Base-by-base conservation (phyloP, 768 basidiomycete species). In the Holtermannia corniformis region DNA sequence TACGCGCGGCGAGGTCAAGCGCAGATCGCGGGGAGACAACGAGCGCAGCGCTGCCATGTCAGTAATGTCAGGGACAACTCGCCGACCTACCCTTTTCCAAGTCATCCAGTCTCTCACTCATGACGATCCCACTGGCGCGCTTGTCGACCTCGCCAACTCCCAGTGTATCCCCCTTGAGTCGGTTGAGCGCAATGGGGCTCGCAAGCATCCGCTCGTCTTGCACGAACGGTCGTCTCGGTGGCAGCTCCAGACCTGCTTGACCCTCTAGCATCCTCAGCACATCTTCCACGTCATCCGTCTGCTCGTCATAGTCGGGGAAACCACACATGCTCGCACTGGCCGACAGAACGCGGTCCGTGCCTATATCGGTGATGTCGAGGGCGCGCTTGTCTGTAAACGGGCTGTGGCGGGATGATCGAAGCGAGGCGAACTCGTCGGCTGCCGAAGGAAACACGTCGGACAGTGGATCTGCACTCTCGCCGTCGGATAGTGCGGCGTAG, bases 21-120 rank as follows among this genome's bases (percentile, higher is more conserved):
- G 58, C 28, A 72, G 64, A 25, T 72, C 71, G 5, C 65, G 60
- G 1, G 71, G 71, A 4, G 68, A 67, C 16, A 72, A 42, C 44
- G 59, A 55, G n/a, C 65, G 66, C 61, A 72, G 62, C 43, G 67
- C 71, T 72, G 48, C 27, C 5, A 23, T 4, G 42, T 50, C 44
- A 55, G 53, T 28, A 32, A 41, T 21, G 41, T 55, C 37, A 53
- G 47, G 19, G 46, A 1, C n/a, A 16, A 12, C 20, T 37, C 5
- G 44, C 7, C 16, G 2, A 65, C 70, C 59, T 47, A 72, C 71
- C 59, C 55, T 58, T 59, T 53, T 72, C 71, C 12, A 72, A 54
- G 51, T 61, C 57, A 50, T 72, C 68, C 37, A 72, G 48, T 40
- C 70, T 59, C 7, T 70, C 68, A 27, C 62, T 59, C 62, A 72